Percentiles rank a stretch among this genome's conserved stretches.
These are phyloP conservation scores for Passalora sequoiae DNA, from an alignment of 2,329 filamentous ascomycete genomes.

Conservation along the genomic window DNA sequence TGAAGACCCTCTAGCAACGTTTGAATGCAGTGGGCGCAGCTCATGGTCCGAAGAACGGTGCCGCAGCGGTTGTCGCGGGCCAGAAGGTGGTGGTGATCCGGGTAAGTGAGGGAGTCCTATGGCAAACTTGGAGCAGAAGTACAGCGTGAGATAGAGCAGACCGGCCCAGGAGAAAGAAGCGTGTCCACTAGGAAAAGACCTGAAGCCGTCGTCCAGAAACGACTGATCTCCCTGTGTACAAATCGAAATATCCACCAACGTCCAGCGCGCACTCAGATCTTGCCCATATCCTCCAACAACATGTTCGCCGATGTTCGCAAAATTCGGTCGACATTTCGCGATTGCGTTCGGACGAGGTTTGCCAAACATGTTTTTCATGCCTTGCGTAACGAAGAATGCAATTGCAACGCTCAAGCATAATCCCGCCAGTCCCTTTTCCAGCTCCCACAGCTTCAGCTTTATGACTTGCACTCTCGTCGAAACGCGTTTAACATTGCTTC, in stretches of 20 bases:
- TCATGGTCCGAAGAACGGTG: conserved; percentile 15
- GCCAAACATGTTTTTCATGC: conserved; percentile 45
- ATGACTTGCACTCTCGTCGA: conserved; percentile 53
- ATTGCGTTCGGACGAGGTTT: conserved; percentile 62
- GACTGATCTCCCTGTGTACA: conserved; percentile 61
- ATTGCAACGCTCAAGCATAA: conserved; percentile 66
- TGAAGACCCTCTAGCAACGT: conserved; percentile 14
- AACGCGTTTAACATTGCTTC: conserved; percentile 50
- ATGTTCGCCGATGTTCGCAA: conserved; percentile 51
- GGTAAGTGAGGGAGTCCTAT: conserved; percentile 65
- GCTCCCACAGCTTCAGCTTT: conserved; percentile 84
- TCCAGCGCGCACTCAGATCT: conserved; percentile 52
- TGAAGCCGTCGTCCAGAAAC: conserved; percentile 73
- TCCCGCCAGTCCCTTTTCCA: conserved; percentile 77
- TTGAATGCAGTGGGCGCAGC: conserved; percentile 27
- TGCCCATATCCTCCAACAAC: conserved; percentile 61
- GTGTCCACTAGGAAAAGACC: conserved; percentile 76
- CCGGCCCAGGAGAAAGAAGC: conserved; percentile 70
- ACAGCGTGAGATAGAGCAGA: conserved; percentile 78
- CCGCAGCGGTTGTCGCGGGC: conserved; percentile 1
- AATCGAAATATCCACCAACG: conserved; percentile 69
- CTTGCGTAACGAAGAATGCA: conserved; percentile 75
- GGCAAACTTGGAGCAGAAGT: conserved; percentile 76
- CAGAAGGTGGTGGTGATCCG: conserved; percentile 33
- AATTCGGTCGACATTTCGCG: conserved; percentile 69